These are phyloP conservation scores for Penicillium oxalicum DNA, from an alignment of 2,329 filamentous ascomycete species.

Conservation along the genomic window DNA sequence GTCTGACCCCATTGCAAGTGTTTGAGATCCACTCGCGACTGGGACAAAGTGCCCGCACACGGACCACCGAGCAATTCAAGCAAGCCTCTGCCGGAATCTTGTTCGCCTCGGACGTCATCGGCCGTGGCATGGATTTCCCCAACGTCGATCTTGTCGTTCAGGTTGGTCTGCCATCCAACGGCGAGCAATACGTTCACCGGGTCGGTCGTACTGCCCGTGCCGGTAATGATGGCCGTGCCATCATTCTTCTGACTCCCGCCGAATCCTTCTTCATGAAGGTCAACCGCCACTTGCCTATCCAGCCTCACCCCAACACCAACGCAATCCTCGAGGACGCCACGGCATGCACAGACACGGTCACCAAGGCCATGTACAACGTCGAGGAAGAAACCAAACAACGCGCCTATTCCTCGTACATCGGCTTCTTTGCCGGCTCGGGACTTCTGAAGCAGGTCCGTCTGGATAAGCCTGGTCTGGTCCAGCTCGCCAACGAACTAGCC, in stretches of 20 bases:
- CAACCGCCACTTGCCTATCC: constrained; percentile 47
- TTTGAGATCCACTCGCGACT: constrained; percentile 73
- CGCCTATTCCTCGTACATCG: constrained; percentile 34
- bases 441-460: constrained; percentile 28
- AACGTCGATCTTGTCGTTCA: constrained; percentile 47
- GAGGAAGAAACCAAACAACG: constrained; percentile 31
- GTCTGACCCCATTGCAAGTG: constrained; percentile 32
- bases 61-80: constrained; percentile 41
- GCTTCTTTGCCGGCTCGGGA: constrained; percentile 31
- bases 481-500: constrained; percentile 34
- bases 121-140: constrained; percentile 48
- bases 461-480: constrained; percentile 30
- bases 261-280: constrained; percentile 48
- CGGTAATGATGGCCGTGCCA: constrained; percentile 47
- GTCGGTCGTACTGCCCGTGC: constrained; percentile 62
- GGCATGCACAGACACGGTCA: constrained; percentile 27
- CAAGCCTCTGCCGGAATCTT: constrained; percentile 42
- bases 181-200: constrained; percentile 46
- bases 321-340: constrained; percentile 35
- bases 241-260: constrained; percentile 48
- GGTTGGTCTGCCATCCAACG: constrained; percentile 45
- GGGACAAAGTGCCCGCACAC: constrained; percentile 61
- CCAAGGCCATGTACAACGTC: constrained; percentile 23
- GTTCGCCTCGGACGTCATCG: constrained; percentile 46
- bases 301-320: constrained; percentile 41